Evolutionary conservation across 2,329 filamentous ascomycete species (phyloP).

Genomic region (Aspergillus phoenicis): DNA sequence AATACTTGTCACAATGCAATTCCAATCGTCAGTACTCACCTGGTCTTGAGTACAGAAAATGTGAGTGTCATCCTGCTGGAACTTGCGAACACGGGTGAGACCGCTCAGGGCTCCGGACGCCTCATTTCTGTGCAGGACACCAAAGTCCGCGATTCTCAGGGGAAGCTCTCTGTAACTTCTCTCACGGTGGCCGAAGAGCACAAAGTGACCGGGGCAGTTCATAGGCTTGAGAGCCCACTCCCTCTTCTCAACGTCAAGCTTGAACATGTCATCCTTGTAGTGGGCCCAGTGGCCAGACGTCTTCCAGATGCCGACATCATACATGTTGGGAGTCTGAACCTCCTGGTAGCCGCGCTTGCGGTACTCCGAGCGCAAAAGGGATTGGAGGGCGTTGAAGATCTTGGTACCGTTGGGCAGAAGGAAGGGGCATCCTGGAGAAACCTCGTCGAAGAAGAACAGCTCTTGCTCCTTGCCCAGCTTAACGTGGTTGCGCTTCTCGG

Average conservation of each 20-base stretch:
- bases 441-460: slow-evolving; percentile 93
- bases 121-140: slow-evolving; percentile 93
- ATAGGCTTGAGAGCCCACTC: slow-evolving; percentile 89
- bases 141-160: slow-evolving; percentile 92
- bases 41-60: slow-evolving; percentile 91
- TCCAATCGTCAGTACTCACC: slow-evolving; percentile 32
- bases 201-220: slow-evolving; percentile 95
- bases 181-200: slow-evolving; percentile 81
- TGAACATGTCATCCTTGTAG: slow-evolving; percentile 95
- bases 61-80: slow-evolving; percentile 95
- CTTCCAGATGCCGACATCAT: slow-evolving; percentile 90
- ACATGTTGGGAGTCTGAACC: slow-evolving; percentile 96
- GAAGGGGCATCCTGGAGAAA: slow-evolving; percentile 91
- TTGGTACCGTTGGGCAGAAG: slow-evolving; percentile 89
- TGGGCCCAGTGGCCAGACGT: slow-evolving; percentile 91
- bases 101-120: slow-evolving; percentile 88
- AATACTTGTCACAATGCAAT: not conserved
- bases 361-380: slow-evolving; percentile 83
- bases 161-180: slow-evolving; percentile 88
- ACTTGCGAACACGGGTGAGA: slow-evolving; percentile 86
- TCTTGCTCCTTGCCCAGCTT: slow-evolving; percentile 95
- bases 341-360: slow-evolving; percentile 92
- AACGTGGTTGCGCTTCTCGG: slow-evolving; percentile 94
- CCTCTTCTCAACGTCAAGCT: slow-evolving; percentile 79
- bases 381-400: slow-evolving; percentile 87